These are phyloP conservation scores for Nissolia schottii DNA, from an alignment of 306 rosid genomes.

Conservation along the genomic window DNA sequence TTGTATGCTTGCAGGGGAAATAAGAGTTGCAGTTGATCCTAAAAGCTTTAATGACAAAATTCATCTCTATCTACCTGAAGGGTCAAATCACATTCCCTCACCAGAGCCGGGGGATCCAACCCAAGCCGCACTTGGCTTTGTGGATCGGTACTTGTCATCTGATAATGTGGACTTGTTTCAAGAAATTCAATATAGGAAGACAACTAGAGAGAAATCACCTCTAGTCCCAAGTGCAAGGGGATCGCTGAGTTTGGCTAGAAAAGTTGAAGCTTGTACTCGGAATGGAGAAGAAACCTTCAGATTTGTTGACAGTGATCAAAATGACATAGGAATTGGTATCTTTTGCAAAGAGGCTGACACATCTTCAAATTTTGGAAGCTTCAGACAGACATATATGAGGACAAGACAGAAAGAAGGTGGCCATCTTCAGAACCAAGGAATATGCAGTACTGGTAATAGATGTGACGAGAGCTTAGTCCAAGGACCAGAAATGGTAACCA, in stretches of 20 bases:
- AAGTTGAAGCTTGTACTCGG: constrained; percentile 25
- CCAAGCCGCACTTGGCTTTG: constrained; percentile 55
- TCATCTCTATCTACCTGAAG: constrained; percentile 13
- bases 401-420: constrained; percentile 27
- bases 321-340: background rate
- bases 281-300: constrained; percentile 39
- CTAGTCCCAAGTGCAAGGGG: constrained; percentile 39
- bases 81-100: constrained; percentile 31
- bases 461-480: constrained; percentile 25
- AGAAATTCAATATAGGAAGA: constrained; percentile 21
- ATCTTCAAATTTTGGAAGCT: constrained; percentile 20
- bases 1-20: constrained; percentile 34
- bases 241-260: constrained; percentile 45
- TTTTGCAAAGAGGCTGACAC: constrained; percentile 6
- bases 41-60: constrained; percentile 16
- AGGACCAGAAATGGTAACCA: constrained; percentile 17
- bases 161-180: constrained; percentile 30
- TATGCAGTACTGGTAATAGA: constrained; percentile 4
- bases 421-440: constrained; percentile 23
- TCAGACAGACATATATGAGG: constrained; percentile 27
- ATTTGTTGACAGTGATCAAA: constrained; percentile 39
- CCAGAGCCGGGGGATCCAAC: constrained; percentile 45
- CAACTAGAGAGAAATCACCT: constrained; percentile 41
- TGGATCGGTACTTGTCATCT: constrained; percentile 52
- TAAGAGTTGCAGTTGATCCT: constrained; percentile 20